Base-by-base conservation (phyloP, 441 rosid genomes). In the Pelargonium citronellum region DNA sequence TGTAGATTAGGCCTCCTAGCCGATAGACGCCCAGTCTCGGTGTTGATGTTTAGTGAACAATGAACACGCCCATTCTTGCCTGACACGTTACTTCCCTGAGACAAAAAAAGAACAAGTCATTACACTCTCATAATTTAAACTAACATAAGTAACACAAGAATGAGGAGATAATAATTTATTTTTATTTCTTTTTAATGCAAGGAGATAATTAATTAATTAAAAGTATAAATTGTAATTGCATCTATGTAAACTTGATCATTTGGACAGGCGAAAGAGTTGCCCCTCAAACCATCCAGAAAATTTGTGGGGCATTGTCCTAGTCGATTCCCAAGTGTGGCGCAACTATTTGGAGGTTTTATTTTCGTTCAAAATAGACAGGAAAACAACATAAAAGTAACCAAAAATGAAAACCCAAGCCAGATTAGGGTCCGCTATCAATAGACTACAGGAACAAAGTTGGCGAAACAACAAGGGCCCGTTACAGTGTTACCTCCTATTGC, bases 1-100 rank as follows among this genome's bases (percentile, higher is more conserved):
- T 94, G 96, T 79, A 94, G 86, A 83, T 90, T 91, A 67, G 97
- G 98, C 78, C 97, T 86, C 83, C 97, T 90, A 49, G 99, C 97
- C 47, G 99, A 91, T 77, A 94, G 82, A 69, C 97, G 91, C 43
- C 99, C 99, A 30, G 99, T 94, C 84, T 91, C 99, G 10, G 97
- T 94, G 79, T 94, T 94, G 82, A 94, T 94, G 78, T 94, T 94
- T 75, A 94, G 77, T 71, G 99, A 94, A 81, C 99, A 91, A 81
- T 94, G 99, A 66, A 94, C 85, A 74, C 94, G 97, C 53, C 92
- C 94, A 75, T 77, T 82, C 81, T 85, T 87, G 47, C 99, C 96
- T 19, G 96, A 83, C 30, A 91, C 79, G 73, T 90, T 87, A 76
- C 81, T 81, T 72, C 90, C 96, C 99, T 94, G 85, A 17, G 10